phyloP scores from a whole-genome alignment of 768 basidiomycete species.

The Ephemerocybe angulata region DNA sequence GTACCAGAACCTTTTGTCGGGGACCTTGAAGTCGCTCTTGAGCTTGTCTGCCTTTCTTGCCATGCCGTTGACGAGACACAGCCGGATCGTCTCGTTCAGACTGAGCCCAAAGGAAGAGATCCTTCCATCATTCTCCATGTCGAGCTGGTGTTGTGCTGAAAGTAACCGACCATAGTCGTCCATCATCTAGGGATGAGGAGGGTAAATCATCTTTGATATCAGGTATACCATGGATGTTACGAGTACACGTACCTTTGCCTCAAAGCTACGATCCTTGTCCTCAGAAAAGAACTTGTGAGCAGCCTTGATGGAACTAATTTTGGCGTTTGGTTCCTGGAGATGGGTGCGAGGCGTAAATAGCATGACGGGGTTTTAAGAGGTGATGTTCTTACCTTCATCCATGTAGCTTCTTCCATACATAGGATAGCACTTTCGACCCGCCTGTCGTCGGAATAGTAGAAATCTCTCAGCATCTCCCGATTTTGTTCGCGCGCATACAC shows the following conservation, averaged over 20 bases:
- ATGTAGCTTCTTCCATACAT: conserved; percentile 76
- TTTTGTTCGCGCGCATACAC: conserved; percentile 91
- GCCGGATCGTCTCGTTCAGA: conserved; percentile 81
- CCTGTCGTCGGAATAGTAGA: conserved; percentile 96
- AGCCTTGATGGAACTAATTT: conserved; percentile 66
- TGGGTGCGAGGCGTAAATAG: neutral
- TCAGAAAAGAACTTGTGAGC: conserved; percentile 94
- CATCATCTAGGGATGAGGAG: conserved; percentile 63
- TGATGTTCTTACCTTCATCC: conserved; percentile 47
- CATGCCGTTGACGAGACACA: conserved; percentile 74
- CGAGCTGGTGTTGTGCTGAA: conserved; percentile 77
- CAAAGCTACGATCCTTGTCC: conserved; percentile 87
- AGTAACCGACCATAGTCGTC: conserved; percentile 83
- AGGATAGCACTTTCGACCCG: conserved; percentile 91
- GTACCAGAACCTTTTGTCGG: conserved; percentile 98
- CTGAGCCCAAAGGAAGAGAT: conserved; percentile 79
- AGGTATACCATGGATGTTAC: neutral
- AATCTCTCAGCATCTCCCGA: conserved; percentile 88
- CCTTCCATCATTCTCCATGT: conserved; percentile 79
- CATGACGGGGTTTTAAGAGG: neutral
- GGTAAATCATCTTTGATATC: neutral
- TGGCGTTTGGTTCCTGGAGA: conserved; percentile 66
- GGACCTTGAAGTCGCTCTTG: conserved; percentile 86
- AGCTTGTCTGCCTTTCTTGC: conserved; percentile 87
- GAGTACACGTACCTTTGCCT: conserved; percentile 65